Evolutionary conservation across 148 eudicot genomes (phyloP), one percentile per base, ranked within the genome.

Genomic region (Nyssa sinensis): DNA sequence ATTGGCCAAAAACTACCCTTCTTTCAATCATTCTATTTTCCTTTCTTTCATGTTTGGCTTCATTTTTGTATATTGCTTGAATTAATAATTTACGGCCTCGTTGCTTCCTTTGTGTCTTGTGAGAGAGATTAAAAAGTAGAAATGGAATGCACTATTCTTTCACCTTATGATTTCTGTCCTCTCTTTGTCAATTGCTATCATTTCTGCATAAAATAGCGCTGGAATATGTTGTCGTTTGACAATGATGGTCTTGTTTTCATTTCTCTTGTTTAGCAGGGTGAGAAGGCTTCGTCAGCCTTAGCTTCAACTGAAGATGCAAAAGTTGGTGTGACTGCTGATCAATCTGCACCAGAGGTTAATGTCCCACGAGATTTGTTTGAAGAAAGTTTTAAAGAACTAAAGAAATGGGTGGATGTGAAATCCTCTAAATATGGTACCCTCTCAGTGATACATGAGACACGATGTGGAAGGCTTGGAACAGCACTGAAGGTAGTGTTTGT

Each of bases 401-500:
- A 83, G 77, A 92, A 92, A 84, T 95, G 97, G 99, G 97, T 85
- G 28, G 97, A 95, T 80, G 80, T 93, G 47, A 92, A 92, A 75
- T 82, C 88, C 30, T 82, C 94, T 0, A 91, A 88, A 64, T 90
- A 86, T 73, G 96, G 93, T 35, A 89, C 77, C 33, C 91, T 92
- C 70, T 66, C 76, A 29, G 91, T 95, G 74, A 82, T 88, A 51
- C 90, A 83, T 51, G 98, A 95, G 78, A 86, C 77, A 70, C 94
- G 87, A 64, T 66, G 80, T 78, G 87, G 86, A 33, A 86, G 94
- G 74, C 91, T 84, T 57, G 98, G 98, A 82, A 92, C 90, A 37
- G 97, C 98, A 60, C 87, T 95, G 59, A 95, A 95, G 96, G 97
- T 92, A 79, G 16, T 64, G 79, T 66, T n/a, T 59, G 17, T 30